phyloP scores from a whole-genome alignment of 2,329 filamentous ascomycete genomes.

The Diaporthe ilicicola region DNA sequence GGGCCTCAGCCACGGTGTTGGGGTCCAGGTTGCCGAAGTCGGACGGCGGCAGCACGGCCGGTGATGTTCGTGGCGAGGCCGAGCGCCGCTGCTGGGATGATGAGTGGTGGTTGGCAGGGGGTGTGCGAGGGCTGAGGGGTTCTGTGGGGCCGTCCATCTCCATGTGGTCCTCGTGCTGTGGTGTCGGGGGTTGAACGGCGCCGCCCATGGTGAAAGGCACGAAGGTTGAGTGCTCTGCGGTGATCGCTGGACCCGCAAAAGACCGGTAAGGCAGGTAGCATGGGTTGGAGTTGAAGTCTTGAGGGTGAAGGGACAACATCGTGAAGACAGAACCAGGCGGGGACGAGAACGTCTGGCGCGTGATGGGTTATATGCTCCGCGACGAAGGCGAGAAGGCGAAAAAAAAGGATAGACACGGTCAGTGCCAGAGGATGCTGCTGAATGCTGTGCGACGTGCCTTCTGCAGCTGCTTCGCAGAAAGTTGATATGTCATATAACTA shows the following conservation, averaged over 20 bases:
- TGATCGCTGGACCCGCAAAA: background rate
- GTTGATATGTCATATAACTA: constrained; percentile 27
- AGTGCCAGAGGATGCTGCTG: background rate
- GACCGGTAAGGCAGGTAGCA: constrained; percentile 29
- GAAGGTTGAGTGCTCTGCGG: constrained; percentile 20
- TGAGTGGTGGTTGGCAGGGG: constrained; percentile 2
- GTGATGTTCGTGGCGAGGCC: constrained; percentile 30
- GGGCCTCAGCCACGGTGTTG: constrained; percentile 66
- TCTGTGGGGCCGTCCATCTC: constrained; percentile 22
- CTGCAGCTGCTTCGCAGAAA: constrained; percentile 14
- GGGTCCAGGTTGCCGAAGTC: constrained; percentile 22
- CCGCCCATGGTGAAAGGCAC: constrained; percentile 26
- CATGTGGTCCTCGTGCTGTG: constrained; percentile 23
- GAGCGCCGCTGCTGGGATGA: constrained; percentile 13
- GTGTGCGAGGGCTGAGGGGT: constrained; percentile 26
- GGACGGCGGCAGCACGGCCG: constrained; percentile 30
- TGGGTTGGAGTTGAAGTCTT: constrained; percentile 24
- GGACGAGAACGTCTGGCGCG: background rate
- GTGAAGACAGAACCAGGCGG: constrained; percentile 5
- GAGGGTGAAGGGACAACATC: constrained; percentile 29
- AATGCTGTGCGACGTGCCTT: constrained; percentile 21
- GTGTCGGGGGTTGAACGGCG: constrained; percentile 21
- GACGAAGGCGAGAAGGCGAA: constrained; percentile 2
- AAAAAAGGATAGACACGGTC: constrained; percentile 1
- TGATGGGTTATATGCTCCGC: background rate